Evolutionary conservation across 1,284 basidiomycete species (phyloP).

Genomic region (Ganoderma multipileum): DNA sequence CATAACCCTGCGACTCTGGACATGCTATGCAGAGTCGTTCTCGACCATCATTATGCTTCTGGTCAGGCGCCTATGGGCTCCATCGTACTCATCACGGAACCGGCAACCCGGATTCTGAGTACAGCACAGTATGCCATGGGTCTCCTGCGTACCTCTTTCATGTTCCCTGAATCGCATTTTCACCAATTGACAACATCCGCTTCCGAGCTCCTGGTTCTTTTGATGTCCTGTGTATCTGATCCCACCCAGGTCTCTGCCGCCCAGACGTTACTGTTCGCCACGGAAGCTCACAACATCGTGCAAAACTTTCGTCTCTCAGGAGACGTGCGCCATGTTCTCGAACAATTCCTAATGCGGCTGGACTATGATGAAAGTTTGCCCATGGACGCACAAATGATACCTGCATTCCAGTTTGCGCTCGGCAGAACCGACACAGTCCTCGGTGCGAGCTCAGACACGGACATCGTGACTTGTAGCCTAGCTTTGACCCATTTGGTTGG

Average conservation of each 20-base stretch:
- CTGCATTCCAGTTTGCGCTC: constrained; percentile 61
- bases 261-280: constrained; percentile 61
- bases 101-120: constrained; percentile 54
- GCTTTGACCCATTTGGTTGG: constrained; percentile 65
- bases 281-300: constrained; percentile 62
- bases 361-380: constrained; percentile 54
- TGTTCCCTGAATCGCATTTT: constrained; percentile 64
- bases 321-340: constrained; percentile 61
- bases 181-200: constrained; percentile 66
- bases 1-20: constrained; percentile 71
- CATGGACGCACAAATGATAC: constrained; percentile 71
- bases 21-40: constrained; percentile 66
- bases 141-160: constrained; percentile 62
- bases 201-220: constrained; percentile 64
- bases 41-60: constrained; percentile 67
- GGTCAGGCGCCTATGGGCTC: constrained; percentile 60
- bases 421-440: constrained; percentile 60
- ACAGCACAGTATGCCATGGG: constrained; percentile 66
- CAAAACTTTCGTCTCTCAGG: constrained; percentile 55
- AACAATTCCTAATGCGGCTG: constrained; percentile 59
- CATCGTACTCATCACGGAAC: constrained; percentile 55
- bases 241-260: constrained; percentile 63
- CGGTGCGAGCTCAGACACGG: constrained; percentile 64
- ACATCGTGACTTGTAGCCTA: constrained; percentile 68
- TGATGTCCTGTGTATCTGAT: constrained; percentile 65